Conservation (phyloP, 257 asterid genomes). For the Thymus mandschuricus region DNA sequence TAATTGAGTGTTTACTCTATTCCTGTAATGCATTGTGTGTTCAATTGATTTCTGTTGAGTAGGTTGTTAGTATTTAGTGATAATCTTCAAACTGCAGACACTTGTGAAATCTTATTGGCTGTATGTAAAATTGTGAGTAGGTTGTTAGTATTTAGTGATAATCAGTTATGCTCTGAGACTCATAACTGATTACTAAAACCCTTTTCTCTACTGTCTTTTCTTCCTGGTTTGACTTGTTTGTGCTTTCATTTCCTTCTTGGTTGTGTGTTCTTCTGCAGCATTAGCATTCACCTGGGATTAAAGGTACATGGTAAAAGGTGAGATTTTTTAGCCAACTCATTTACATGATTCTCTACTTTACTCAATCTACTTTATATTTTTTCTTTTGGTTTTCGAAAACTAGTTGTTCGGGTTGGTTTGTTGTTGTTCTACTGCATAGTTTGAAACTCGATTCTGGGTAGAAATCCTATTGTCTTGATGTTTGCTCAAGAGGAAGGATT, state of each 20-base stretch:
- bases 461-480: not conserved
- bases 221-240: constrained; percentile 14
- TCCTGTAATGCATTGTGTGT: too few relatives aligned
- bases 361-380: not conserved
- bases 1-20: too few relatives aligned
- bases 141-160: too few relatives aligned
- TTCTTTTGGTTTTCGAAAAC: not conserved
- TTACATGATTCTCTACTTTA: not conserved
- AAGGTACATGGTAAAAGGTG: constrained; percentile 30
- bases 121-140: too few relatives aligned
- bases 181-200: constrained; percentile 27
- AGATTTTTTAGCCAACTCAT: constrained; percentile 19
- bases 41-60: too few relatives aligned
- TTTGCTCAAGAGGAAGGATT: not conserved
- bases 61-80: too few relatives aligned
- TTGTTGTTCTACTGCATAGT: not conserved
- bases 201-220: constrained; percentile 22
- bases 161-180: constrained; percentile 1
- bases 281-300: constrained; percentile 19
- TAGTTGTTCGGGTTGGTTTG: not conserved
- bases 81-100: too few relatives aligned
- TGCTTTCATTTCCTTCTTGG: constrained; percentile 27
- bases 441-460: not conserved
- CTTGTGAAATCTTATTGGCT: too few relatives aligned
- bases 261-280: constrained; percentile 5